These are phyloP conservation scores for Verticillium tricorpus DNA, from an alignment of 2,329 filamentous ascomycete species.

Conservation along the genomic window DNA sequence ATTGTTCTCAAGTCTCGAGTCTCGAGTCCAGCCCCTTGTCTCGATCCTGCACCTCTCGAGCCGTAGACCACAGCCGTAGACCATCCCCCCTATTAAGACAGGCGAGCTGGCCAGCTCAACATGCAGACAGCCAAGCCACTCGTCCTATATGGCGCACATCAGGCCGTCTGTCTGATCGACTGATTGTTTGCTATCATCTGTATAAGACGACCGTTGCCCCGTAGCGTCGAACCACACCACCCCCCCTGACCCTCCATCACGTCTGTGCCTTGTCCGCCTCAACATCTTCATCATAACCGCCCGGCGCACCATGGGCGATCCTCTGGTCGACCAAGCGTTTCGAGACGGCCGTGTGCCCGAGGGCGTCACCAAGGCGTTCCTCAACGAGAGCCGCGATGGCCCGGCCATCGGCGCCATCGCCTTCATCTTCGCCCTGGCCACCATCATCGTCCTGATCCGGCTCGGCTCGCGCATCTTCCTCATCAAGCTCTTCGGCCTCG, in stretches of 20 bases:
- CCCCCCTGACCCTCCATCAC: neutral
- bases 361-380: constrained; percentile 25
- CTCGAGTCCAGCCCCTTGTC: neutral
- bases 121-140: neutral
- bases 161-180: neutral
- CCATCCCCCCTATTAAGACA: too few species aligned
- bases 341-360: constrained; percentile 29
- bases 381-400: constrained; percentile 30
- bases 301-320: constrained; percentile 6
- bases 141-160: neutral
- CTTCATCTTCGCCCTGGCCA: constrained; percentile 28
- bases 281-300: neutral
- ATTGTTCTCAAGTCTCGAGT: neutral
- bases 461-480: constrained; percentile 26
- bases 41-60: too few species aligned
- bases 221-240: neutral
- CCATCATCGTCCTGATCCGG: constrained; percentile 27
- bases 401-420: constrained; percentile 34
- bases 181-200: neutral
- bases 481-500: constrained; percentile 15
- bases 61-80: too few species aligned
- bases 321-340: constrained; percentile 22
- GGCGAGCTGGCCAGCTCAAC: neutral
- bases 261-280: neutral
- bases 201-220: neutral